These are phyloP conservation scores for Plasmopara viticola DNA, from an alignment of 352 stramenopile genomes.

Conservation along the genomic window DNA sequence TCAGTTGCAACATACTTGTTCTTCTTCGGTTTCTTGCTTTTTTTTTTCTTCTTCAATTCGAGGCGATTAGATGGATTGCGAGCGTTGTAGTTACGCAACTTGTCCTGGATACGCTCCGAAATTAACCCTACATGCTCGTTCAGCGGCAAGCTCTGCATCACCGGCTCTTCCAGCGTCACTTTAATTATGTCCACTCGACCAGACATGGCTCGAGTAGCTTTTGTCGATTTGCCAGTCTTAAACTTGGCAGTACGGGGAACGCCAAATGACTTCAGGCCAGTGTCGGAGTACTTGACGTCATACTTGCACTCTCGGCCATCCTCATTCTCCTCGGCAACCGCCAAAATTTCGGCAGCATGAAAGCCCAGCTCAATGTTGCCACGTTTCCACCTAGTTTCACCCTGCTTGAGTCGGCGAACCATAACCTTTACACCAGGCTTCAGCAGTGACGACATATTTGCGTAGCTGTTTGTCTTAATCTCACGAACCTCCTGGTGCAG, in stretches of 20 bases:
- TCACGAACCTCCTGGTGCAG: conserved; percentile 64
- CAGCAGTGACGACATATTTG: conserved; percentile 31
- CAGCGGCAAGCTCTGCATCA: conserved; percentile 83
- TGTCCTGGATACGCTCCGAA: conserved; percentile 81
- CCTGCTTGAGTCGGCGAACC: conserved; percentile 63
- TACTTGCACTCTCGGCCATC: conserved; percentile 71
- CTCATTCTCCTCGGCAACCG: conserved; percentile 52
- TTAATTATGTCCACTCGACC: conserved; percentile 79
- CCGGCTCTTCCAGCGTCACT: conserved; percentile 59
- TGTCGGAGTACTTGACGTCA: conserved; percentile 85
- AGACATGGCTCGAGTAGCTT: conserved; percentile 68
- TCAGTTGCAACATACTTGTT: conserved; percentile 28
- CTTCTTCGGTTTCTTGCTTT: conserved; percentile 80
- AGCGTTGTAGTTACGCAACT: conserved; percentile 70
- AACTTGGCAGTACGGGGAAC: conserved; percentile 75
- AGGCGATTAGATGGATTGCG: conserved; percentile 72
- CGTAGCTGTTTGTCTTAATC: conserved; percentile 43
- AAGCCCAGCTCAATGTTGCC: conserved; percentile 76
- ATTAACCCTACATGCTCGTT: conserved; percentile 83
- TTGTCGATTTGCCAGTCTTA: conserved; percentile 59
- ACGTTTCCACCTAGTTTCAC: conserved; percentile 84
- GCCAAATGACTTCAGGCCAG: conserved; percentile 66
- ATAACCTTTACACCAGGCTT: conserved; percentile 52
- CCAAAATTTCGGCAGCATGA: conserved; percentile 58
- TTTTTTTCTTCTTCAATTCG: conserved; percentile 46